Base-by-base conservation (phyloP, 306 rosid genomes). In the Canavalia ensiformis region DNA sequence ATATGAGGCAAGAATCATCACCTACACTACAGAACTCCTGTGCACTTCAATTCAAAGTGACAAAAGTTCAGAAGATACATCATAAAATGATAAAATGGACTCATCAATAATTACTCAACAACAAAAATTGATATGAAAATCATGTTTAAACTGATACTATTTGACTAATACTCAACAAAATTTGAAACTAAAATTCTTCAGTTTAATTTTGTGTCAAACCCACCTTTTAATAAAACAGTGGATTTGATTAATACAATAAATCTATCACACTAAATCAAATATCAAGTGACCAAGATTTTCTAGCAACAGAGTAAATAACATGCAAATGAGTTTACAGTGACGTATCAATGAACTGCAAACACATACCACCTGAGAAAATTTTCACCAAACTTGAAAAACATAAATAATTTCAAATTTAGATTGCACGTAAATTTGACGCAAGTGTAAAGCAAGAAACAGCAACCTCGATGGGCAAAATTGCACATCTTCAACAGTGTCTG, bases 21-120 rank as follows among this genome's bases (percentile, higher is more conserved):
- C 99, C 99, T n/a, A 96, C 99, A 68, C 99, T 96, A 76, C 99
- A 96, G 79, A 96, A 96, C 88, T 96, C 98, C 84, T 86, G 93
- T 57, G 90, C 85, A 84, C 97, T 93, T 72, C 87, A 80, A 25
- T 65, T 39, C 67, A 80, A 33, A 49, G 18, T 37, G 42, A 72
- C 68, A 77, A 78, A 63, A 44, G 64, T 8, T 37, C 8, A 44
- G 37, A 49, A 73, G 7, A 62, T 64, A 68, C 56, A 54, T 87
- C 30, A 81, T 79, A 73, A 62, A 54, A 68, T 6, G 3, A 66
- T 44, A 47, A 39, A 72, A 63, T 5, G 46, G 44, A 68, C 6
- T 3, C 69, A 75, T 34, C n/a, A 52, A 68, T 34, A 69, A 59
- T 42, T 74, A 50, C 35, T 50, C 74, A 78, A 60, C 11, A 66